Conservation (phyloP, 352 stramenopile genomes). For the Aphanomyces euteiches region DNA sequence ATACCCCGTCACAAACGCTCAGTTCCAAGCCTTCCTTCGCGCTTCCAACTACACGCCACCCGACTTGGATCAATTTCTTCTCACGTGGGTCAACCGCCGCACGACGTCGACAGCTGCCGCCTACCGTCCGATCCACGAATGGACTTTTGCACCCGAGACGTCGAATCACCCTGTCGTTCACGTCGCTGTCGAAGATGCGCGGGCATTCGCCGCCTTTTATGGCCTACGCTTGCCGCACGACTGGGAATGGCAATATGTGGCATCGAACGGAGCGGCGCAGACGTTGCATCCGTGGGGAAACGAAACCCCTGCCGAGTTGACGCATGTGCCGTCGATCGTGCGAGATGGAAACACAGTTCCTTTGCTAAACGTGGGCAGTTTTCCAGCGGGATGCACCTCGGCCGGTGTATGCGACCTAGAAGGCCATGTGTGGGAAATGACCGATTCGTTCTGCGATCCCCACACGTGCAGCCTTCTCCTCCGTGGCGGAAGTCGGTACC, state of each 20-base stretch:
- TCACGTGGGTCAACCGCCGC: slow-evolving; percentile 60
- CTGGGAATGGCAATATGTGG: slow-evolving; percentile 86
- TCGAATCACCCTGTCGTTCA: slow-evolving; percentile 70
- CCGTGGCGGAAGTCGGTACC: slow-evolving; percentile 70
- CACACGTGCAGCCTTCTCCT: slow-evolving; percentile 78
- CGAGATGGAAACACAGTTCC: slow-evolving; percentile 35
- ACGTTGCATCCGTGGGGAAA: slow-evolving; percentile 60
- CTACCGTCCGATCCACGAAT: slow-evolving; percentile 37
- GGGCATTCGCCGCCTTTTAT: slow-evolving; percentile 63
- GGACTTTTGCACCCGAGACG: slow-evolving; percentile 45
- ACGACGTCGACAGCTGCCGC: background rate
- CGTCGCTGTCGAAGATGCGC: slow-evolving; percentile 67
- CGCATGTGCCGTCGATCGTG: slow-evolving; percentile 34
- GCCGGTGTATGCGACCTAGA: slow-evolving; percentile 72
- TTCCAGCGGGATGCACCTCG: slow-evolving; percentile 43
- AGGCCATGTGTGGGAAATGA: slow-evolving; percentile 85
- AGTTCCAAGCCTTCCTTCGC: slow-evolving; percentile 57
- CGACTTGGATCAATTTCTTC: slow-evolving; percentile 58
- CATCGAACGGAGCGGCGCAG: slow-evolving; percentile 48
- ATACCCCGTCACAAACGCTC: slow-evolving; percentile 71
- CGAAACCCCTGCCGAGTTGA: slow-evolving; percentile 34
- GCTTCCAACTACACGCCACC: slow-evolving; percentile 53
- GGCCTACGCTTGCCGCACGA: slow-evolving; percentile 71
- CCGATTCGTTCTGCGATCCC: slow-evolving; percentile 71
- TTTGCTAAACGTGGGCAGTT: slow-evolving; percentile 50